phyloP scores from a whole-genome alignment of 2,329 filamentous ascomycete species.

The Incumbomyces delicatus region DNA sequence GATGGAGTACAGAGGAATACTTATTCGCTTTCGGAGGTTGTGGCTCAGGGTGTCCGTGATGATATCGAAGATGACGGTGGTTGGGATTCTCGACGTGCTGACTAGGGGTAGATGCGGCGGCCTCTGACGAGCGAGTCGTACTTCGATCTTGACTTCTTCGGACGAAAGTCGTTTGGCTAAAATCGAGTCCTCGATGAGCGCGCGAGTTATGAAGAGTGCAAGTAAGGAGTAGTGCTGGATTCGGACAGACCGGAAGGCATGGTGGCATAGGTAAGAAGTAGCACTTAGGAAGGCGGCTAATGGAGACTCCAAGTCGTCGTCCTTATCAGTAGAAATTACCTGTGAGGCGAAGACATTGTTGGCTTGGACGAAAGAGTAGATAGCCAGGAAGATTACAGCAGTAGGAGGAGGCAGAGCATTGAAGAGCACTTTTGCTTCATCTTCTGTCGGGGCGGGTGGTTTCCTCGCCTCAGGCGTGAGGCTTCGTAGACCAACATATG shows the following conservation, averaged over 20 bases:
- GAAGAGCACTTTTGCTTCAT: conserved; percentile 76
- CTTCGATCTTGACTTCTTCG: conserved; percentile 60
- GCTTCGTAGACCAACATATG: conserved; percentile 71
- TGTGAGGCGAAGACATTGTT: conserved; percentile 94
- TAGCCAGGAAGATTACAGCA: conserved; percentile 69
- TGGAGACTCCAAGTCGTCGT: conserved; percentile 51
- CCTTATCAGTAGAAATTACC: conserved; percentile 52
- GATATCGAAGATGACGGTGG: conserved; percentile 69
- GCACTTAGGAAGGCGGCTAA: conserved; percentile 77
- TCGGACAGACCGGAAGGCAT: conserved; percentile 74
- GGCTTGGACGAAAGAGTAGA: conserved; percentile 86
- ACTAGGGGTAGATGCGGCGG: conserved; percentile 74
- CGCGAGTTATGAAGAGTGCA: conserved; percentile 72
- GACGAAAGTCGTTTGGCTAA: conserved; percentile 77
- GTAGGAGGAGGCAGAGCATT: conserved; percentile 67
- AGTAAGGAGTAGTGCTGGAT: conserved; percentile 75
- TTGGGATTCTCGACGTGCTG: conserved; percentile 61
- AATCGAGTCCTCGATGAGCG: conserved; percentile 74
- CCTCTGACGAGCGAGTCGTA: conserved; percentile 81
- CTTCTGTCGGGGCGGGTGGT: conserved; percentile 52
- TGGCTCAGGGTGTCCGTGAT: conserved; percentile 89
- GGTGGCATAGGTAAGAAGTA: conserved; percentile 85
- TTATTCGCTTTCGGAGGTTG: conserved; percentile 76
- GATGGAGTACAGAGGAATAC: conserved; percentile 73
- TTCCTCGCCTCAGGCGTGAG: conserved; percentile 61